Evolutionary conservation across 2,329 filamentous ascomycete species (phyloP).

Genomic region (Pseudogymnoascus sp.): DNA sequence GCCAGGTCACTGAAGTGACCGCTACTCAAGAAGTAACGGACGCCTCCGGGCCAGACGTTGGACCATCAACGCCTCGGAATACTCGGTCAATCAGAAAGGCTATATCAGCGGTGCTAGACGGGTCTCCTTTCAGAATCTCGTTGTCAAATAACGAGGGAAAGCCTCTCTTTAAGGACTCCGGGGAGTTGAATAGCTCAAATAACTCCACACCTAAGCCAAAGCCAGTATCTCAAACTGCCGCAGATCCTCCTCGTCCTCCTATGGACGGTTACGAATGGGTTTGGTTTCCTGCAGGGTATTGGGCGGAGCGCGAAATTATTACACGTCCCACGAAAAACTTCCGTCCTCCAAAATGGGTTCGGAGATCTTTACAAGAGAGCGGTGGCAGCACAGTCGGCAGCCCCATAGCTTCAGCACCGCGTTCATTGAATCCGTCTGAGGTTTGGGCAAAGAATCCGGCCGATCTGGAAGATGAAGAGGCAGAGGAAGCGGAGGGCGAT

Average conservation of each 20-base stretch:
- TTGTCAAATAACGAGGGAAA: not conserved
- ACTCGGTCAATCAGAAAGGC: not conserved
- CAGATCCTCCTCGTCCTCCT: constrained; percentile 47
- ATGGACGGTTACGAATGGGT: constrained; percentile 51
- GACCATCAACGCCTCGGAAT: not conserved
- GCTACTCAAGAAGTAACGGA: not conserved
- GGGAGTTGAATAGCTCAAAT: not conserved
- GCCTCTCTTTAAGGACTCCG: not conserved
- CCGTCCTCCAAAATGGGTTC: not conserved
- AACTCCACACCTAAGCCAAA: not conserved
- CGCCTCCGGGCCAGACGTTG: not conserved
- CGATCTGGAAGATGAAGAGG: not conserved
- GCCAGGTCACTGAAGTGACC: not conserved
- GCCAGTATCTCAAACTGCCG: not conserved
- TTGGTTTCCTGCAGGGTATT: constrained; percentile 54
- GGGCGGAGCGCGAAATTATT: constrained; percentile 45
- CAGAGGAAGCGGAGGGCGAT: not conserved
- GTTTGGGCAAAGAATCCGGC: not conserved
- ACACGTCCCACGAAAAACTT: not conserved
- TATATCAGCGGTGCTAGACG: not conserved
- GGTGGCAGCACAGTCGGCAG: not conserved
- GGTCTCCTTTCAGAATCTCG: not conserved
- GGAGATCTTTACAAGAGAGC: not conserved
- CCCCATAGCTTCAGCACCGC: not conserved
- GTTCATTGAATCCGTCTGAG: not conserved